Evolutionary conservation across 225 moss, liverwort and hornwort species (phyloP).

Genomic region (Neckera pumila): DNA sequence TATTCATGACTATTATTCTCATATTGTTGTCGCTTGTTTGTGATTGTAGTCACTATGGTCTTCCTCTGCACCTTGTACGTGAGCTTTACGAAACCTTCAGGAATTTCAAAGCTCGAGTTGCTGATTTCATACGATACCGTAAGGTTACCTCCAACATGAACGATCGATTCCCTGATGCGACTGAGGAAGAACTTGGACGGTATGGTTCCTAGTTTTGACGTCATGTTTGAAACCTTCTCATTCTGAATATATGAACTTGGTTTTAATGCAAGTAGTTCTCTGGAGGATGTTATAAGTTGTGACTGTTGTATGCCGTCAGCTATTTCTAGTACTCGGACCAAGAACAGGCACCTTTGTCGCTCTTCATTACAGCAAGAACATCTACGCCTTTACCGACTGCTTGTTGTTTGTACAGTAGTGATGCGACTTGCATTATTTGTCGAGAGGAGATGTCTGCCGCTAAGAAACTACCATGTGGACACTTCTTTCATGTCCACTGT

Average conservation of each 20-base stretch:
- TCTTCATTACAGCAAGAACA: neutral
- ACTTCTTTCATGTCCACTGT: conserved; percentile 99
- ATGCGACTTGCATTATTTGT: conserved; percentile 99
- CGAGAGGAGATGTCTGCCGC: conserved; percentile 99
- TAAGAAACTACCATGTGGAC: conserved; percentile 96
- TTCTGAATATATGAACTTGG: neutral
- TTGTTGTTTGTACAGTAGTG: conserved; percentile 53
- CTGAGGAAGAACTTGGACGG: conserved; percentile 92
- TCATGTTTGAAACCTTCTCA: neutral
- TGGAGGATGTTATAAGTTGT: neutral
- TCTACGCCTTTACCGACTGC: conserved; percentile 4
- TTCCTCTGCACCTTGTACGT: conserved; percentile 92
- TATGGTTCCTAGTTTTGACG: conserved; percentile 8
- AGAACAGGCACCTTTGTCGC: neutral
- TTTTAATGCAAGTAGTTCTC: neutral
- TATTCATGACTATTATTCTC: neutral
- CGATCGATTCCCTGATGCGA: conserved; percentile 97
- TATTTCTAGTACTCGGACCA: neutral
- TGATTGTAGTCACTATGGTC: conserved; percentile 76
- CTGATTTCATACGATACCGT: conserved; percentile 94
- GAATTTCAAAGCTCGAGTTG: conserved; percentile 95
- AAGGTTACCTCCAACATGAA: conserved; percentile 99
- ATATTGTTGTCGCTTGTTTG: neutral
- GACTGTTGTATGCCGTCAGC: neutral
- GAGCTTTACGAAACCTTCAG: conserved; percentile 99